Conservation (phyloP, 1,139 yeast genomes). For the Geotrichum australiense region DNA sequence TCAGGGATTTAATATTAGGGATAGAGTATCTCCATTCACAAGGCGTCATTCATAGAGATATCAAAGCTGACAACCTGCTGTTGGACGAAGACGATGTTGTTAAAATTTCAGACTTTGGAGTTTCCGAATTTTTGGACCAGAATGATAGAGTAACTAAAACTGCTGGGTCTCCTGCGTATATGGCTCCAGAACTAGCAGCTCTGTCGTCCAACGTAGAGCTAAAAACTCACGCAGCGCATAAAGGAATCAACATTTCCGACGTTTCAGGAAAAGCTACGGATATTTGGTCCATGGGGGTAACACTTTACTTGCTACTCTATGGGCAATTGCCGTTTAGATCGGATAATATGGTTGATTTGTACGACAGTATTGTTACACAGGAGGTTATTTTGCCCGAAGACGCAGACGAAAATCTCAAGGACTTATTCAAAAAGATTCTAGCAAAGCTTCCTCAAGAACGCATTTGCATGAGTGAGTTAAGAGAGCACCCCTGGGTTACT, state of each 20-base stretch:
- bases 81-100: conserved; percentile 69
- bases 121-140: conserved; percentile 62
- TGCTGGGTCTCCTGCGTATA: conserved; percentile 82
- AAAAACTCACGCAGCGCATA: conserved; percentile 19
- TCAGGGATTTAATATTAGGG: conserved; percentile 83
- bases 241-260: conserved; percentile 38
- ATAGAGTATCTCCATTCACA: conserved; percentile 87
- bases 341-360: conserved; percentile 45
- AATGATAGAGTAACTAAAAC: conserved; percentile 47
- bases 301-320: conserved; percentile 38
- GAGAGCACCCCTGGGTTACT: conserved; percentile 56
- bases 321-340: conserved; percentile 38
- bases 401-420: conserved; percentile 19
- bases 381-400: conserved; percentile 23
- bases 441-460: conserved; percentile 53
- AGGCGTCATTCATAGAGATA: conserved; percentile 92
- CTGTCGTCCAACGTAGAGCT: conserved; percentile 17
- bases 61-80: conserved; percentile 86
- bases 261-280: conserved; percentile 59
- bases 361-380: conserved; percentile 28
- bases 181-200: conserved; percentile 76
- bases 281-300: conserved; percentile 76
- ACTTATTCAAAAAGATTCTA: conserved; percentile 30
- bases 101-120: conserved; percentile 93
- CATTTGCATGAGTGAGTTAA: conserved; percentile 45